Evolutionary conservation across 805 yeast species (phyloP), one percentile per base, ranked within the genome.

Genomic region (Pichia kluyveri): DNA sequence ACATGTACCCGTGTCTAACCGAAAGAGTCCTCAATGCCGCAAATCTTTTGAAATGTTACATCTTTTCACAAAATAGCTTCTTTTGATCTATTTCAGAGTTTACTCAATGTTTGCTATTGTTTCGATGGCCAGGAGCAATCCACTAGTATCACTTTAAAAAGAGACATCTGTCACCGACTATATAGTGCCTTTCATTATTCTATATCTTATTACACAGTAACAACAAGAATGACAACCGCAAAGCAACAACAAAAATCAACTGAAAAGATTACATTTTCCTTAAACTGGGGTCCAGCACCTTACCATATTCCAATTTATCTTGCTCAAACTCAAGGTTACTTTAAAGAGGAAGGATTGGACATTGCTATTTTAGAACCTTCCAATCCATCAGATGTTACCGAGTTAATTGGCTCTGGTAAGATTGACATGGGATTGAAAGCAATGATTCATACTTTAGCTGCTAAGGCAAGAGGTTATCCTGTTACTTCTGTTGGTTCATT

Each of bases 391-490:
- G 81, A 76, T 59, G 81, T 76, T 41, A 76, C 80, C 28, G 80
- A 76, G 50, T 63, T 76, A 51, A 72, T 76, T 59, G 81, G 81
- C 8, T 69, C 76, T 1, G 81, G 81, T 31, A 76, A 76, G 52
- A 67, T 75, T 43, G 80, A 76, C 61, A 73, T 76, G 77, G 81
- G 81, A 14, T 65, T 76, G 52, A 76, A 76, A 58, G 81, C 81
- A 41, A 76, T 76, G 81, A 75, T 76, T 54, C 81, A 76, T 56
- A 76, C 81, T 6, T 62, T 76, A 50, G 81, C 81, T 46, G 81
- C 80, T 26, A 76, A 75, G 58, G 81, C 81, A 12, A 69, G 81
- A 51, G 80, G 80, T 10, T 76, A 66, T 57, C 78, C 78, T 30
- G 79, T 76, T 23, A 77, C 80, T 19, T 73, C 80, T 15, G 70